These are phyloP conservation scores for Eruca vesicaria DNA, from an alignment of 441 rosid genomes.

Conservation along the genomic window DNA sequence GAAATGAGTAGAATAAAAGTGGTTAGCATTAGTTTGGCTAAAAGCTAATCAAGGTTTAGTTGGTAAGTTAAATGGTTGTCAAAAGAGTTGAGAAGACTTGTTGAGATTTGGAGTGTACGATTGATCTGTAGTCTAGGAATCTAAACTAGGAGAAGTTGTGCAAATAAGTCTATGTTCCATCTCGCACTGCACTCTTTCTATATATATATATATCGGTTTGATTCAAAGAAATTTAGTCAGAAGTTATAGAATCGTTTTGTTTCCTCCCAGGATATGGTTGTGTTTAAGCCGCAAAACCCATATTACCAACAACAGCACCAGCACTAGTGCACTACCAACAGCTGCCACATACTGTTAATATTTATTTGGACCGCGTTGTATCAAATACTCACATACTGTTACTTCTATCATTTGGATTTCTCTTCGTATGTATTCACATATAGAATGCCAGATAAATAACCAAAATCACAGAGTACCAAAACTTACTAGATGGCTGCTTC, in stretches of 20 bases:
- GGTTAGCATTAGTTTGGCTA: too few species aligned
- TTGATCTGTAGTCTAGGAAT: background rate
- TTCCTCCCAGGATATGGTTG: conserved; percentile 84
- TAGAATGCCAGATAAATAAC: background rate
- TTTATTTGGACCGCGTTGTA: background rate
- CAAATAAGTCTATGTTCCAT: background rate
- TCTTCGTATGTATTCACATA: background rate
- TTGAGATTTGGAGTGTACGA: background rate
- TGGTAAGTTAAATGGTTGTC: background rate
- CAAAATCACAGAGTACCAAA: background rate
- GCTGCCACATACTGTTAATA: background rate
- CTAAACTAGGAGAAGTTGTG: background rate
- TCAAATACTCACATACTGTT: background rate
- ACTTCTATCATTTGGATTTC: background rate
- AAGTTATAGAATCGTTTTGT: background rate
- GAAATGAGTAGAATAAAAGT: background rate
- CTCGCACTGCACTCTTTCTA: too few species aligned
- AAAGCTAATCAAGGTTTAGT: background rate
- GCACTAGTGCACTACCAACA: conserved; percentile 4
- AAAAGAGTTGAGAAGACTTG: background rate
- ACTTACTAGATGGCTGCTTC: conserved; percentile 9
- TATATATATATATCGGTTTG: background rate
- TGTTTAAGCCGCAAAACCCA: conserved; percentile 79
- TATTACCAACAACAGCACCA: conserved; percentile 65
- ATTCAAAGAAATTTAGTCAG: background rate